Base-by-base conservation (phyloP, 345 rosid species). In the Salix exigua region DNA sequence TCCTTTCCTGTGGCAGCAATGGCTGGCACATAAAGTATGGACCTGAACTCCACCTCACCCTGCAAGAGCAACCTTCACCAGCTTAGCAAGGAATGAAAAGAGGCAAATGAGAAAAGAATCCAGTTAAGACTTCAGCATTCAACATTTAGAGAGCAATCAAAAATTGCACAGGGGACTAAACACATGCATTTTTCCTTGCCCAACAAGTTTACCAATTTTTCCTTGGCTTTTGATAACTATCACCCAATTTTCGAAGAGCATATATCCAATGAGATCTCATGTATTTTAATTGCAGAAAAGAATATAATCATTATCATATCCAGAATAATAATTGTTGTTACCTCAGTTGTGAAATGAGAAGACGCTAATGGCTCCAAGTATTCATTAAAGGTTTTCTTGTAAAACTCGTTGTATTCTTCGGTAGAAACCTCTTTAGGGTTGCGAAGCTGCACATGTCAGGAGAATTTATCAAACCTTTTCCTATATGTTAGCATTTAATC, bases 11-110 rank as follows among this genome's bases (percentile, higher is more conserved):
- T 82, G 18, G 98, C 85, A 77, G 95, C 51, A 53, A 89, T 83
- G 10, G 97, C 86, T 80, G 98, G 99, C 75, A 96, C 97, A 72
- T 90, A 96, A 12, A 96, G 93, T 75, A 96, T 85, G 65, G 99
- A 96, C 80, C 99, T 90, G 73, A 96, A 96, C 87, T 96, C 99
- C 42, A 93, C 99, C 84, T 96, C 99, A 79, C 99, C 99, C 99
- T 93, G 85, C 78, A 75, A 74, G 51, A 73, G 55, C 78, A 78
- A 73, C 63, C 68, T 62, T 67, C 55, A 72, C 66, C 77, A 66
- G 46, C 42, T 73, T 30, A 71, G 68, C 16, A 72, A 71, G 55
- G 42, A 61, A 73, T 61, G 44, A 61, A 35, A 61, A 13, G 19
- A 62, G 42, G 70, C 25, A 65, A 19, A 37, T 33, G 30, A 35